These are phyloP conservation scores for Breynia disticha DNA, from an alignment of 441 rosid species.

Conservation along the genomic window DNA sequence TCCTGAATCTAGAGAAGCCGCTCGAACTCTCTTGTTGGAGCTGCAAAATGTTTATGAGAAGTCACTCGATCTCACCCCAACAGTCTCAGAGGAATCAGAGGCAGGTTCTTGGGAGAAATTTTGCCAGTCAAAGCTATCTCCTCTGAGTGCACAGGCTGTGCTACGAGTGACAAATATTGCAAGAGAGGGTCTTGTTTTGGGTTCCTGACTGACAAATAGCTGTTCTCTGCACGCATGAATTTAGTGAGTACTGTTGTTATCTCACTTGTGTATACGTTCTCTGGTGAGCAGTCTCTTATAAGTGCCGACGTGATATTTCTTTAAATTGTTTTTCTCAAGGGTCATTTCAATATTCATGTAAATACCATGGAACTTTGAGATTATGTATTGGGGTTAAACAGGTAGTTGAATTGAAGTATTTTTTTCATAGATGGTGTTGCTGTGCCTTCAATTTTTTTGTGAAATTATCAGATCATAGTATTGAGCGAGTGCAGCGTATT, in stretches of 20 bases:
- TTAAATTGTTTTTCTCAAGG: neutral
- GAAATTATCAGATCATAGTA: neutral
- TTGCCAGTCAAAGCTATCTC: slow-evolving; percentile 72
- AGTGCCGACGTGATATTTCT: slow-evolving; percentile 6
- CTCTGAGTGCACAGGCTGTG: slow-evolving; percentile 71
- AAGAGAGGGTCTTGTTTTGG: slow-evolving; percentile 45
- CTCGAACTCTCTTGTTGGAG: slow-evolving; percentile 70
- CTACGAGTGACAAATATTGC: slow-evolving; percentile 64
- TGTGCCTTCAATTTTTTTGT: slow-evolving; percentile 6
- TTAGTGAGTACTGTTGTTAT: slow-evolving; percentile 21
- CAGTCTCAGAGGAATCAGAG: slow-evolving; percentile 37
- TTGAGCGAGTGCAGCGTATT: neutral
- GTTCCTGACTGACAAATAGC: slow-evolving; percentile 37
- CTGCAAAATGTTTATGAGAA: slow-evolving; percentile 64
- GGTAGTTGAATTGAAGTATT: slow-evolving; percentile 23
- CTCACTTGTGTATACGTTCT: slow-evolving; percentile 14
- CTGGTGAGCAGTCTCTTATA: slow-evolving; percentile 14
- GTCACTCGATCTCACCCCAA: slow-evolving; percentile 26
- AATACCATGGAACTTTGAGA: slow-evolving; percentile 17
- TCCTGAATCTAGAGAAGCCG: slow-evolving; percentile 95
- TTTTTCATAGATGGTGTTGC: slow-evolving; percentile 15
- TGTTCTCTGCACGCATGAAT: slow-evolving; percentile 8
- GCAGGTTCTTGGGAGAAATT: slow-evolving; percentile 58
- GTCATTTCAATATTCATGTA: slow-evolving; percentile 13
- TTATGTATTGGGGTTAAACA: slow-evolving; percentile 16